Base-by-base conservation (phyloP, 352 stramenopile genomes). In the Sclerospora graminicola region DNA sequence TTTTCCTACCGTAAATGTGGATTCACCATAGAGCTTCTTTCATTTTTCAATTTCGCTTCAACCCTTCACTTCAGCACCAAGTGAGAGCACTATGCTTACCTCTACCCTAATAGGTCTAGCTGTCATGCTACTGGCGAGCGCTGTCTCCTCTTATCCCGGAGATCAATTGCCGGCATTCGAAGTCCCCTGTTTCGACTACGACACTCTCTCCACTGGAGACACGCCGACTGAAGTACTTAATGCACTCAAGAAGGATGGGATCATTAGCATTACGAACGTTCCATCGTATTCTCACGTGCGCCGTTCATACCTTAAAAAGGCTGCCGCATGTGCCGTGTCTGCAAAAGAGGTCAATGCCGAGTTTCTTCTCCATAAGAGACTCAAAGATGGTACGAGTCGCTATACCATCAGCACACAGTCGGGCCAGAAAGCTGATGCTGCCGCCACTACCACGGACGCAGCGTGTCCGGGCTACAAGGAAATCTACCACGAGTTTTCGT, bases 351-450 rank as follows among this genome's bases (percentile, higher is more conserved):
- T 24, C 41, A 48, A 59, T 38, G 48, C 51, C 32, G 40, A 60
- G 27, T 84, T 84, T 40, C 34, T 84, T 34, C 51, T 73, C 24
- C 37, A 64, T 49, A 85, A 84, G 60, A 71, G 43, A 30, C 55
- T 89, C 23, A 49, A 58, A 5, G 77, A 84, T 42, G 74, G 74
- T 37, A 84, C 73, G 6, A 57, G 72, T 31, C 73, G 74, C 19
- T 84, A 75, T 54, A 89, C 77, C 20, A 82, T 89, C 60, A 81
- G 71, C 50, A 73, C 68, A 20, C 46, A 52, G 20, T 68, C 68
- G 8, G 72, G 74, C 9, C 48, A 65, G 27, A 44, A 66, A 13
- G 49, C 72, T 14, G 40, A 72, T 27, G 44, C 45, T 20, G 43
- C 40, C 2, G 47, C 52, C 9, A 52, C 52, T 19, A 70, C 53